Percentiles rank a stretch among this genome's conserved stretches.
phyloP scores from a whole-genome alignment of 179 eudicot species.

The Camellia oleifera region DNA sequence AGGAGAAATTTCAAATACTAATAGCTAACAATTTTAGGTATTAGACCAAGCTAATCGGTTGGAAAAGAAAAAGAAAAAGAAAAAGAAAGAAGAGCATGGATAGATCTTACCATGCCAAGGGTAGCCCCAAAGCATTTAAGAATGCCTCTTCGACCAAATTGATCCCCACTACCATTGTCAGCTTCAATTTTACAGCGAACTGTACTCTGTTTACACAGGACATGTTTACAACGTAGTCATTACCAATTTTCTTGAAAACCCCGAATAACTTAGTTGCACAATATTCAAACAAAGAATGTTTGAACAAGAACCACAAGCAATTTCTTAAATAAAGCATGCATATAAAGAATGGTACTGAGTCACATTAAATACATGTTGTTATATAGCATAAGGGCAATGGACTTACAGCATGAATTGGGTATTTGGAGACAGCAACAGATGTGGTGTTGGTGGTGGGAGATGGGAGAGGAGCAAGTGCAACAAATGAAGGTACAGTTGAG shows the following conservation, averaged over 20 bases:
- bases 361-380: too few relatives aligned
- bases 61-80: too few relatives aligned
- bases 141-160: slow-evolving; percentile 55
- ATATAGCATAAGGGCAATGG: not conserved
- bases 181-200: slow-evolving; percentile 51
- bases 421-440: slow-evolving; percentile 25
- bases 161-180: slow-evolving; percentile 27
- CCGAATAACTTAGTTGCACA: not conserved
- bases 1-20: not conserved
- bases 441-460: slow-evolving; percentile 19
- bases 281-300: not conserved
- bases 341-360: not conserved
- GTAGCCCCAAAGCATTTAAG: slow-evolving; percentile 59
- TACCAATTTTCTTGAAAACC: too few relatives aligned
- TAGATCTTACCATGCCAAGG: slow-evolving; percentile 50
- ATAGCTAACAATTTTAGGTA: not conserved
- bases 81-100: not conserved
- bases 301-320: not conserved
- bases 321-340: not conserved
- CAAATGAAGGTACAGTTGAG: slow-evolving; percentile 57
- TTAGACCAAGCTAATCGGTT: not conserved
- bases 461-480: slow-evolving; percentile 35
- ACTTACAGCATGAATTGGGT: slow-evolving; percentile 43
- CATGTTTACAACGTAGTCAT: not conserved
- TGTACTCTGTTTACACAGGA: slow-evolving; percentile 32